Evolutionary conservation across 164 flowering plant genomes (phyloP), one percentile per base, ranked within the genome.

Genomic region (Dillenia turbinata): DNA sequence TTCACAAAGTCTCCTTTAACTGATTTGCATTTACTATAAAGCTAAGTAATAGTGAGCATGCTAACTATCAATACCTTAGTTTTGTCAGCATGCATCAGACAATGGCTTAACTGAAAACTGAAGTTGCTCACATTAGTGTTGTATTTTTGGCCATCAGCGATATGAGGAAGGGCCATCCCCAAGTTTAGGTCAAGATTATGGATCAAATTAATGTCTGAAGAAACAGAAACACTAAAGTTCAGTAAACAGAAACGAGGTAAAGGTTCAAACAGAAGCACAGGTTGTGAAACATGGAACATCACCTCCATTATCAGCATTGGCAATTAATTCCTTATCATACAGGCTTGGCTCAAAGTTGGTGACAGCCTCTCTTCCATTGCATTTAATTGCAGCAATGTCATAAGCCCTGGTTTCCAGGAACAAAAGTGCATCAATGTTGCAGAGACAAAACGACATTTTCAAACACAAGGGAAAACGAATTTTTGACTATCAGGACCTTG

Each of bases 311-410:
- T 61, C 73, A 57, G 70, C 73, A 54, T 71, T 79, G 16, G 75
- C 57, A 14, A 66, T 71, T 59, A 79, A 77, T 63, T 85, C 84
- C 57, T 78, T 85, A 52, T 75, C 82, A 68, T 91, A 90, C 24
- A 82, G 64, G 58, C 90, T 78, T 4, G 86, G 84, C 72, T 89
- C 97, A 68, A 94, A 90, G 72, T 90, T 94, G 70, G 97, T 90
- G 62, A 90, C 89, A 4, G 97, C 96, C 56, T 89, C 98, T 68
- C 85, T 82, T 67, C 98, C 97, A 75, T 82, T 90, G 54, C 83
- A 93, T 73, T 80, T 80, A 75, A 87, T 87, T 22, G 97, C 99
- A 12, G 99, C 97, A 81, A 78, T 81, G 71, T 94, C 96, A 78
- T 94, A 94, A 67, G 99, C 95, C 96, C 99, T 94, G 79, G 67